phyloP scores from a whole-genome alignment of 306 rosid species.

The Vigna trinervia region DNA sequence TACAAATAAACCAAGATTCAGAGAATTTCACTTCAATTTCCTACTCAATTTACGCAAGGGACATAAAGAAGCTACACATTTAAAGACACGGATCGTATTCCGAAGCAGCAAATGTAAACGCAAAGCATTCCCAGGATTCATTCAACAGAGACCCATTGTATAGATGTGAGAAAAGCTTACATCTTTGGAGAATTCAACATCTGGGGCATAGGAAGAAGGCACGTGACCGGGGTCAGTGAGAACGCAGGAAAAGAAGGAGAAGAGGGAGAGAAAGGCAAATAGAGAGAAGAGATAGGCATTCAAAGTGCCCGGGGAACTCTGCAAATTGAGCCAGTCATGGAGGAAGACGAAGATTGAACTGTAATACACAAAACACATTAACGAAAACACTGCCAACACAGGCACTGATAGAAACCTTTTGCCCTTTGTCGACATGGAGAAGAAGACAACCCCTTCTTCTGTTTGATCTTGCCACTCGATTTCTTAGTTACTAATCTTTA shows the following conservation, averaged over 20 bases:
- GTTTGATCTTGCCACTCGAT: neutral
- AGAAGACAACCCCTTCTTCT: neutral
- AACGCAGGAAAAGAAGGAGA: slow-evolving; percentile 78
- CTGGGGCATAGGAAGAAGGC: slow-evolving; percentile 82
- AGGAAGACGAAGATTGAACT: slow-evolving; percentile 71
- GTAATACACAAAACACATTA: slow-evolving; percentile 64
- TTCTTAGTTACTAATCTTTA: neutral
- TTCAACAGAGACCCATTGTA: slow-evolving; percentile 24
- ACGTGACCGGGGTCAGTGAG: slow-evolving; percentile 77
- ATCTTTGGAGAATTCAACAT: slow-evolving; percentile 61
- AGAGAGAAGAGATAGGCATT: slow-evolving; percentile 63
- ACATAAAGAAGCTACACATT: neutral
- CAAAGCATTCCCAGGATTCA: neutral
- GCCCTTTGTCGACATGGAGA: slow-evolving; percentile 44
- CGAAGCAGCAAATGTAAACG: slow-evolving; percentile 15
- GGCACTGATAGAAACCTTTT: slow-evolving; percentile 64
- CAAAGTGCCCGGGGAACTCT: slow-evolving; percentile 68
- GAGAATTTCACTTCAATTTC: neutral
- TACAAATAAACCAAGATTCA: neutral
- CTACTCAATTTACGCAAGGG: neutral
- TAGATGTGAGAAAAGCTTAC: slow-evolving; percentile 54
- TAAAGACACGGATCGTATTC: neutral
- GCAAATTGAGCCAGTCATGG: slow-evolving; percentile 73
- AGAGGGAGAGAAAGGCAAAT: slow-evolving; percentile 59
- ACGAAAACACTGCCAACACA: slow-evolving; percentile 56